Base-by-base conservation (phyloP, 257 asterid species). In the Solanum medicagineum region DNA sequence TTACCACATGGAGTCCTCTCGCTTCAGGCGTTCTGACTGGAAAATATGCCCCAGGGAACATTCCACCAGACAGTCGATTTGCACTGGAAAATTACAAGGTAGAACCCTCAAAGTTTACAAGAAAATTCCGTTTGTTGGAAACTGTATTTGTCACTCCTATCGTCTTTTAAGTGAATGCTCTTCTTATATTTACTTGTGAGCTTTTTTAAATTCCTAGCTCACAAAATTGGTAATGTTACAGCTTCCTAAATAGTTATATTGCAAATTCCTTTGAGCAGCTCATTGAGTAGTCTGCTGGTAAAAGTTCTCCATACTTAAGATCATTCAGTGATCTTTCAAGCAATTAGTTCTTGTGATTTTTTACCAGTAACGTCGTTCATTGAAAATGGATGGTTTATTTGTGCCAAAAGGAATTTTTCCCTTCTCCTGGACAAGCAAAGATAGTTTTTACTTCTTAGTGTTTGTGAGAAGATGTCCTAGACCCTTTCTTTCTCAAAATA, bases 1-100 rank as follows among this genome's bases (percentile, higher is more conserved):
- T 97, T 85, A 94, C 99, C 45, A 97, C 99, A 47, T 97, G 99
- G 99, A 97, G 99, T 77, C 99, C 99, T 3, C 97, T 97, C 56
- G 99, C 98, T 3, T 97, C 99, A 71, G 99, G 99, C 47, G 98
- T 95, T 86, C 92, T 97, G 74, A 92, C 98, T 2, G 99, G 99
- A 79, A 97, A 97, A 87, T 97, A 97, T 85, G 89, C 87, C 75
- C 63, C 90, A 7, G 96, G 93, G 66, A 84, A 88, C 62, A 89
- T 94, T 88, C 99, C 99, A 79, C 81, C 98, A 6, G 98, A 94
- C 83, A 93, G 96, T 84, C 92, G 99, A 77, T 97, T 97, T 85
- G 94, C 98, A 66, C 88, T 97, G 94, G 99, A 97, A 60, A 97
- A 95, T 87, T 97, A 97, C 88, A 97, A 97, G 98, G 99, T 94